phyloP scores from a whole-genome alignment of 768 basidiomycete species.

The Tephrocybe sp. region DNA sequence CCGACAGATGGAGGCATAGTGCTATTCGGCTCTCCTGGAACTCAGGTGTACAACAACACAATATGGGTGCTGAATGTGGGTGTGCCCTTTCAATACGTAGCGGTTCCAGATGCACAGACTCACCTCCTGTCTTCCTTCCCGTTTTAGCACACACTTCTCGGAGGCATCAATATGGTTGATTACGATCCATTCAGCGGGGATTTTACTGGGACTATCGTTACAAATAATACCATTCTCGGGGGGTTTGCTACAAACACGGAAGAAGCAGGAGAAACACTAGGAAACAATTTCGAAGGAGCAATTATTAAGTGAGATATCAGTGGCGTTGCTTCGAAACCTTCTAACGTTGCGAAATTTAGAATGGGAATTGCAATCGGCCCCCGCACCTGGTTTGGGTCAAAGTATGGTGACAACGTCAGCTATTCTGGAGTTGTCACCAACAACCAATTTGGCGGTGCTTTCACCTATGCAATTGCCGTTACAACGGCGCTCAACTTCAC shows the following conservation, averaged over 20 bases:
- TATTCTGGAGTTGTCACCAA: slow-evolving; percentile 52
- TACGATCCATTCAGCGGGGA: slow-evolving; percentile 66
- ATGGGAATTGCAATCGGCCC: slow-evolving; percentile 84
- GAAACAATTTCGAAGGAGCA: slow-evolving; percentile 56
- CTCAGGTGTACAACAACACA: slow-evolving; percentile 72
- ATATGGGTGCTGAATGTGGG: slow-evolving; percentile 70
- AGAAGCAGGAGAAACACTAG: slow-evolving; percentile 41
- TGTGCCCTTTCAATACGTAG: neutral
- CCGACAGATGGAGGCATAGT: slow-evolving; percentile 84
- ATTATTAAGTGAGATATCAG: slow-evolving; percentile 64
- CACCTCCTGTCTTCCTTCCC: neutral
- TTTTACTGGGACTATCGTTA: slow-evolving; percentile 63
- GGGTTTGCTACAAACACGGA: slow-evolving; percentile 59
- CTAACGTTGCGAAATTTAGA: slow-evolving; percentile 33
- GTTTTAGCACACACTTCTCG: slow-evolving; percentile 62
- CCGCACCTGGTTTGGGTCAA: slow-evolving; percentile 69
- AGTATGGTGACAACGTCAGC: slow-evolving; percentile 51
- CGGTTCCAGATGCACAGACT: neutral
- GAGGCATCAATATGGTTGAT: slow-evolving; percentile 81
- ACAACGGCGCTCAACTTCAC: slow-evolving; percentile 67
- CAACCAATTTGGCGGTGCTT: slow-evolving; percentile 66
- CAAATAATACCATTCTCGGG: slow-evolving; percentile 66
- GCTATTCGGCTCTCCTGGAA: slow-evolving; percentile 74
- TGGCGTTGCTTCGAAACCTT: neutral
- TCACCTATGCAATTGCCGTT: slow-evolving; percentile 73